Percentiles rank a stretch among this genome's conserved stretches.
These are phyloP conservation scores for Penicillium sp. DNA, from an alignment of 2,329 filamentous ascomycete species.

Conservation along the genomic window DNA sequence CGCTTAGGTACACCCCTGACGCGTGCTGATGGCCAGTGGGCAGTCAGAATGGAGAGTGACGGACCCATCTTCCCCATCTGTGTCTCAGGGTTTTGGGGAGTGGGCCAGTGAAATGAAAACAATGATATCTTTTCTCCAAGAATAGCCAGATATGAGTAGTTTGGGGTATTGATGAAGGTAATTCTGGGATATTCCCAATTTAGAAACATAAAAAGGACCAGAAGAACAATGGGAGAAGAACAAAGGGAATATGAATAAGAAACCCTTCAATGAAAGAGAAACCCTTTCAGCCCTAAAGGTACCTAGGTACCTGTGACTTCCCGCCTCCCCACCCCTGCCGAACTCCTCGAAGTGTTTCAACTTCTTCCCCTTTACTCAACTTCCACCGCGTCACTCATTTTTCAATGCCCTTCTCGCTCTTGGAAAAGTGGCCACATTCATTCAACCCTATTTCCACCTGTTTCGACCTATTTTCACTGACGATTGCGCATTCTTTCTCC, in stretches of 20 bases:
- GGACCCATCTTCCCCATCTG: neutral
- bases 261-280: neutral
- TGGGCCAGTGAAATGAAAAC: neutral
- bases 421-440: neutral
- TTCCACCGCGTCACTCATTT: constrained; percentile 4
- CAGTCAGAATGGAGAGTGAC: neutral
- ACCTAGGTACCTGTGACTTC: constrained; percentile 4
- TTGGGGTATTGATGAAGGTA: neutral
- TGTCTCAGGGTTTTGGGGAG: neutral
- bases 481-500: constrained; percentile 18
- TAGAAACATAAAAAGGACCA: neutral
- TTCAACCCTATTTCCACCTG: neutral
- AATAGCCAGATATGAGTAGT: neutral
- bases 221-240: too few species aligned
- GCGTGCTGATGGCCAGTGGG: constrained; percentile 2
- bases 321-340: constrained; percentile 1
- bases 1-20: constrained; percentile 1
- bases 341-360: constrained; percentile 18
- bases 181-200: neutral
- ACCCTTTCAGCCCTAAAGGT: constrained; percentile 5
- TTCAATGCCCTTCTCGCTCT: neutral
- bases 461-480: neutral
- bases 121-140: neutral
- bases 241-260: too few species aligned
- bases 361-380: constrained; percentile 7